phyloP scores from a whole-genome alignment of 441 rosid genomes.

The Erysimum cheiri region DNA sequence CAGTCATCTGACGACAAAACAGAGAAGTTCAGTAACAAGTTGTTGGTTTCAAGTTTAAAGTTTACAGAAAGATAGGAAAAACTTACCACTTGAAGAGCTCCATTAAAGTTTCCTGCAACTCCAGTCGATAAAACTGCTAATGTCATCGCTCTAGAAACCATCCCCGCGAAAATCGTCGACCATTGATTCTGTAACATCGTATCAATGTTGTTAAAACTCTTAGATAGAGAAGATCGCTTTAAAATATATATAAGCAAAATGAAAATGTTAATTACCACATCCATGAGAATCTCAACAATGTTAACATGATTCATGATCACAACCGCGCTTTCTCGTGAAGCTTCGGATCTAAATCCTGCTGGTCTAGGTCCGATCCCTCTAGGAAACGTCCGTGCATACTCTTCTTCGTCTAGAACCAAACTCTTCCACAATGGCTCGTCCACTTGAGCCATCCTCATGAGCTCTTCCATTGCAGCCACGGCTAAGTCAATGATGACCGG shows the following conservation, averaged over 20 bases:
- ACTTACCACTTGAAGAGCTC: conserved; percentile 48
- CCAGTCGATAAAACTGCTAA: conserved; percentile 39
- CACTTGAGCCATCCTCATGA: conserved; percentile 41
- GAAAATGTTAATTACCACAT: conserved; percentile 36
- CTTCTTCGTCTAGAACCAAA: conserved; percentile 39
- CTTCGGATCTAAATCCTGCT: conserved; percentile 33
- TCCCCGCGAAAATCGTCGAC: conserved; percentile 43
- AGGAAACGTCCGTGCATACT: conserved; percentile 40
- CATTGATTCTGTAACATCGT: conserved; percentile 41
- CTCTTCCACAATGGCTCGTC: conserved; percentile 41
- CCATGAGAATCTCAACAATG: conserved; percentile 47
- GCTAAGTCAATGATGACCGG: conserved; percentile 42
- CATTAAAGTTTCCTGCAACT: conserved; percentile 45
- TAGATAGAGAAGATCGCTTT: not conserved
- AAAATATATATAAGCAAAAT: not conserved
- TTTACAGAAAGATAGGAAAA: not conserved
- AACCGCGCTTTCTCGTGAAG: conserved; percentile 36
- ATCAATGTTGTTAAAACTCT: not conserved
- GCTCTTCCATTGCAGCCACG: conserved; percentile 47
- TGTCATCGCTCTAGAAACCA: conserved; percentile 46
- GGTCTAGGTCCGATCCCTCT: conserved; percentile 44
- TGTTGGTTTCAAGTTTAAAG: not conserved
- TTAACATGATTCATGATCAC: conserved; percentile 45
- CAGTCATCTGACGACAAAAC: conserved; percentile 42
- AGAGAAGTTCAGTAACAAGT: conserved; percentile 20